Evolutionary conservation across 2,329 filamentous ascomycete genomes (phyloP), one percentile per base, ranked within the genome.

Genomic region (Harringtonia lauricola): DNA sequence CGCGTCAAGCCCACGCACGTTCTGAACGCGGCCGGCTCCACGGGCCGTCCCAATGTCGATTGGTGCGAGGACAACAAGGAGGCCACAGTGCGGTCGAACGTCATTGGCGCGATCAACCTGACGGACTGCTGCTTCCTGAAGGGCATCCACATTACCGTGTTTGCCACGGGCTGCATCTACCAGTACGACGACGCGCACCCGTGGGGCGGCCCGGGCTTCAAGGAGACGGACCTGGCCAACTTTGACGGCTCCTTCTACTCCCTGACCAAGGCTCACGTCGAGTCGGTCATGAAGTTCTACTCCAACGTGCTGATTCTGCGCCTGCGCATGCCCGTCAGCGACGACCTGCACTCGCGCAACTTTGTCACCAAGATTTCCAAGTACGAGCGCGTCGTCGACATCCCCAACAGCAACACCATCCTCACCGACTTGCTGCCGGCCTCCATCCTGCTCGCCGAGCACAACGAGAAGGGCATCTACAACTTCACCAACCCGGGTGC

Each of bases 401-500:
- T 83, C 39, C 78, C 77, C 48, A 83, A 83, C 62, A 80, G 75
- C 60, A 79, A 81, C 64, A 79, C 76, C 36, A 74, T 83, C 52
- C 68, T 83, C 36, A 67, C 72, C 49, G 76, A 82, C 54, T 71
- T 83, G 39, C 66, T 83, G 18, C 79, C 79, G 12, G 70, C 71
- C 13, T 71, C 75, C 60, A 94, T 98, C 55, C 70, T 98, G 36
- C 72, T 96, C 48, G 92, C 90, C 13, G 92, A 98, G 65, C 92
- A 98, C 66, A 95, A 95, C 59, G 78, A 81, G 35, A 74, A 70
- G 1, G 79, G 79, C 17, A 65, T 83, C 51, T 81, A 78, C 62
- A 83, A 83, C 64, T 82, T 83, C 59, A 82, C 78, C 47, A 83
- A 83, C 61, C 79, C 79, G 1, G 79, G 79, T 13, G 74, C 76